Base-by-base conservation (phyloP, 495 filamentous ascomycete genomes). In the Daldinia concentrica region DNA sequence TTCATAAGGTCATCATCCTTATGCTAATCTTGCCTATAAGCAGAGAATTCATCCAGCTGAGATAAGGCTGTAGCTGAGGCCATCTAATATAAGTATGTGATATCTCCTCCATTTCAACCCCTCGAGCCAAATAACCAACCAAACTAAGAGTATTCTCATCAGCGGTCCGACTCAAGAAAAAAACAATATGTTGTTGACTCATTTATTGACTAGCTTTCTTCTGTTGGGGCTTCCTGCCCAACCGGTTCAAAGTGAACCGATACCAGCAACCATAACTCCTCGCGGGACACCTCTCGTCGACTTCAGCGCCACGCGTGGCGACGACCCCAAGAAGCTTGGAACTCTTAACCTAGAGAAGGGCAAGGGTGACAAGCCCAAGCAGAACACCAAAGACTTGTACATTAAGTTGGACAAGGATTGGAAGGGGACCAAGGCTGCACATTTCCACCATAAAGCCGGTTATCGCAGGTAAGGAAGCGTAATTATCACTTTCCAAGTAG, bases 251-350 rank as follows among this genome's bases (percentile, higher is more conserved):
- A 34, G 61, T 26, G 62, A 70, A 39, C 55, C 68, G n/a, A 51
- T 65, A n/a, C 55, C 55, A 50, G 26, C 55, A n/a, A 34, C 51
- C 14, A 27, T 48, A 1, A 48, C 14, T 37, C n/a, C 43, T 15
- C 52, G 36, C 14, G 37, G 52, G 32, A 12, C 34, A 11, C 26
- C 69, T 45, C 62, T 69, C 19, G 50, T 73, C 5, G 66, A 69
- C 37, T 73, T 66, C 56, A 66, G 37, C 26, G 62, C 71, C 17
- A 54, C 56, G 11, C 61, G 51, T 3, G 66, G 71, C 14, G 66
- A 73, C 22, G 71, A 73, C 14, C 71, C 66, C 8, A 68, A 55
- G 43, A 57, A 34, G 34, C 71, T 73, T 15, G 71, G 66, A n/a
- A 43, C 19, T 39, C 66, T 73, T 24, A 73, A 66, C 24, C 57